Conservation (phyloP, 768 basidiomycete species). For the Nidularia sp. region DNA sequence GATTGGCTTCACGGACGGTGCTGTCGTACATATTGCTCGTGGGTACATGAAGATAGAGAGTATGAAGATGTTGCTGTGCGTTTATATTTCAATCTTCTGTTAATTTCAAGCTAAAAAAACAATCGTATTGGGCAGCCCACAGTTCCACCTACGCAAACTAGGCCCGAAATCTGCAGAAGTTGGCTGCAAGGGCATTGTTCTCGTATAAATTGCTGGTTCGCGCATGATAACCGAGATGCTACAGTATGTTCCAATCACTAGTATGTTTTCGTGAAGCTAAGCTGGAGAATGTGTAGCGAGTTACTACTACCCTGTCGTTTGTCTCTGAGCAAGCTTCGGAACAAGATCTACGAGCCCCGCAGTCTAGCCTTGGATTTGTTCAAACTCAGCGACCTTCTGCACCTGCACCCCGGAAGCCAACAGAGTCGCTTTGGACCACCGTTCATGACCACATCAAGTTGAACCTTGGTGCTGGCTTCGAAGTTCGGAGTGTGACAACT, state of each 20-base stretch:
- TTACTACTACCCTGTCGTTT: no score
- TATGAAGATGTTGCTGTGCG: background rate
- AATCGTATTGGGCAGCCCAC: background rate
- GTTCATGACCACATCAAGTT: constrained; percentile 55
- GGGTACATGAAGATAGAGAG: background rate
- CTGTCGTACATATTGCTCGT: background rate
- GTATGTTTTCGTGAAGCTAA: no score
- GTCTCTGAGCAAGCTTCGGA: background rate
- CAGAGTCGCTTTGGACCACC: constrained; percentile 16
- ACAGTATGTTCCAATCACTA: no score
- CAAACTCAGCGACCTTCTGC: background rate
- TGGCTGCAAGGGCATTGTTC: background rate
- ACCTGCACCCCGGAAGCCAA: constrained; percentile 2
- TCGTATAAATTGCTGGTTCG: constrained; percentile 13
- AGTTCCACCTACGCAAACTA: background rate
- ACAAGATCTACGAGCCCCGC: constrained; percentile 9
- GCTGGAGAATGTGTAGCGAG: no score
- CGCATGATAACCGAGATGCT: constrained; percentile 28
- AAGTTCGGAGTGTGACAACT: constrained; percentile 51
- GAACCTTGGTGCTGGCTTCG: constrained; percentile 57
- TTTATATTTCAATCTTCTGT: background rate
- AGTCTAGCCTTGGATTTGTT: background rate
- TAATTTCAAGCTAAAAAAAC: background rate
- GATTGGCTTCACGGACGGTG: background rate
- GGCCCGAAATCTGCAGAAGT: background rate